Percentiles rank a stretch among this genome's conserved stretches.
phyloP scores from a whole-genome alignment of 2,329 filamentous ascomycete species.

The Sclerotinia minor region DNA sequence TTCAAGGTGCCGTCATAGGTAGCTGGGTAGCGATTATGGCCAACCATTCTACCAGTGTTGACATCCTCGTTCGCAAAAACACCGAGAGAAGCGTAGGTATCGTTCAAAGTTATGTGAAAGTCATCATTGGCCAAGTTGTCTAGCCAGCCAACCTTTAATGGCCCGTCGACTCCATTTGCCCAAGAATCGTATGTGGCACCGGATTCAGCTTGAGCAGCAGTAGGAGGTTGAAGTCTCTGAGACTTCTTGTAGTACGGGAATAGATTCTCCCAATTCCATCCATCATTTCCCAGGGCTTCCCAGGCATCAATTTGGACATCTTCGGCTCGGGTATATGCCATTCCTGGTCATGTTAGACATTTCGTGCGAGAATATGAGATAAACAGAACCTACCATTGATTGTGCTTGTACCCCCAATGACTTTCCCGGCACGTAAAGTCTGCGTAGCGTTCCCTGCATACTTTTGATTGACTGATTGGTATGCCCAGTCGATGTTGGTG shows the following conservation, averaged over 20 bases:
- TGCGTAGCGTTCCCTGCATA: slow-evolving; percentile 41
- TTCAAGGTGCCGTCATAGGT: slow-evolving; percentile 45
- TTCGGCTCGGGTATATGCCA: slow-evolving; percentile 44
- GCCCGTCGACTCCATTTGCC: slow-evolving; percentile 44
- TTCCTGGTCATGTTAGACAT: slow-evolving; percentile 36
- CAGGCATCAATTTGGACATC: slow-evolving; percentile 44
- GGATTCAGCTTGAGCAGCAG: slow-evolving; percentile 40
- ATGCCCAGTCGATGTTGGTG: slow-evolving; percentile 37
- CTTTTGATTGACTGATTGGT: slow-evolving; percentile 35
- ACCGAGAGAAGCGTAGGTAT: slow-evolving; percentile 42
- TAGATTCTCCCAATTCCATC: slow-evolving; percentile 42
- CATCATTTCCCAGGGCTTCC: slow-evolving; percentile 43
- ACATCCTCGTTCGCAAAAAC: slow-evolving; percentile 44
- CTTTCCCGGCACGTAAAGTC: slow-evolving; percentile 45
- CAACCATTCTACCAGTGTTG: slow-evolving; percentile 45
- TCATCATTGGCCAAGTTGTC: slow-evolving; percentile 43
- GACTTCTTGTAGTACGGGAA: slow-evolving; percentile 39
- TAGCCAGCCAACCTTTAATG: slow-evolving; percentile 44
- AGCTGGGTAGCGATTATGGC: slow-evolving; percentile 45
- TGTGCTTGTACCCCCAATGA: slow-evolving; percentile 46
- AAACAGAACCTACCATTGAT: slow-evolving; percentile 44
- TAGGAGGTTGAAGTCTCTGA: slow-evolving; percentile 36
- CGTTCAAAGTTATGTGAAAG: slow-evolving; percentile 38
- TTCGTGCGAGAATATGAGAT: slow-evolving; percentile 32
- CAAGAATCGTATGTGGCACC: slow-evolving; percentile 44